Evolutionary conservation across 805 yeast species (phyloP), one percentile per base, ranked within the genome.

Genomic region (Phaffomyces thermotolerans): DNA sequence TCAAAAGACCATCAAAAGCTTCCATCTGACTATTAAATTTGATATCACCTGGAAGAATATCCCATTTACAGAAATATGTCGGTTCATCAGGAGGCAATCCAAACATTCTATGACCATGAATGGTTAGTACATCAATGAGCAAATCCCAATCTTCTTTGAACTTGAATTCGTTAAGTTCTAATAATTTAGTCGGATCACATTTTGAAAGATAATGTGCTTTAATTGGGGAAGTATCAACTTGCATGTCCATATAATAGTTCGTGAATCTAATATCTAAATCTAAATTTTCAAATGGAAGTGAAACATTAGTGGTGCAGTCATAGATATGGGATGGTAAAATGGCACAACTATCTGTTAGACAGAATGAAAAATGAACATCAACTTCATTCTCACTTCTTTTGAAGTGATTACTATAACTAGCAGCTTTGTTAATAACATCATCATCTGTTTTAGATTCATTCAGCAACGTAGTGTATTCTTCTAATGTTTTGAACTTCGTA

Each of bases 31-130:
- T 75, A 44, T 78, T 72, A 12, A 86, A 62, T 1, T 52, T 44
- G 5, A 89, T 64, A 5, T 66, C 68, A 9, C 90, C 95, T 1
- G 83, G 57, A 24, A 74, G 76, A 52, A 93, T 78, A 46, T 84
- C 90, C 99, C 99, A 93, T 47, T 85, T 81, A 55, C 96, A 89
- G 50, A 76, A 79, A 58, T 86, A 93, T 0, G 97, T 87, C 1
- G 91, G 88, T 57, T 87, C 95, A 8, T 71, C 67, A 0, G 97
- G 97, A 0, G 96, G 96, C 3, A 88, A 59, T 0, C 99, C 99
- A 67, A 88, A 88, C 81, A 90, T 79, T 55, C 98, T 71, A 60
- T 91, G 96, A 1, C 96, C 95, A 60, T 86, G 95, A 22, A 87
- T 69, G 3, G 72, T 56, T 12, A 84, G 57, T 1, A 82, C 79